phyloP scores from a whole-genome alignment of 257 asterid genomes.

The Solanum arcanum region DNA sequence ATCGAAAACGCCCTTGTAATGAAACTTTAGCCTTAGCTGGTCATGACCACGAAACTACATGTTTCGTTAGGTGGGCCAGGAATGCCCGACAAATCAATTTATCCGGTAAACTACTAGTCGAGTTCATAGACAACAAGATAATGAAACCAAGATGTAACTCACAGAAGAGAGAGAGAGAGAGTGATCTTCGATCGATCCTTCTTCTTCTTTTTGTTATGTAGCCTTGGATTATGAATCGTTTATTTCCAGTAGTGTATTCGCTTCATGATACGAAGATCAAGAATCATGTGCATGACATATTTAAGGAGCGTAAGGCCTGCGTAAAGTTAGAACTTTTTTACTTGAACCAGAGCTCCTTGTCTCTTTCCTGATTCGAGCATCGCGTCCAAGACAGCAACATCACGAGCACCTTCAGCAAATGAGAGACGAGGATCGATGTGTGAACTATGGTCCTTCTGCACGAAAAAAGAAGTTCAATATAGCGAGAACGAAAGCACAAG shows the following conservation, averaged over 20 bases:
- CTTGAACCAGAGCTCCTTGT: constrained; percentile 54
- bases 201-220: background rate
- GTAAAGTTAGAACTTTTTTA: constrained; percentile 35
- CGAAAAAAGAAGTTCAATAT: background rate
- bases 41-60: background rate
- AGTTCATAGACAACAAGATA: background rate
- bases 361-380: constrained; percentile 83
- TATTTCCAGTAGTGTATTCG: background rate
- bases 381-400: constrained; percentile 78
- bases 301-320: background rate
- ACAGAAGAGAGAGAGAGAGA: background rate
- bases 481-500: background rate
- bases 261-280: background rate
- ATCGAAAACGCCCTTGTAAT: background rate
- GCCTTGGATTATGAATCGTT: background rate
- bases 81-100: background rate
- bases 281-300: background rate
- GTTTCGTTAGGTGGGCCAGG: background rate
- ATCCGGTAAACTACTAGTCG: background rate
- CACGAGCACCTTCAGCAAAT: constrained; percentile 70
- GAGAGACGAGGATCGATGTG: constrained; percentile 61
- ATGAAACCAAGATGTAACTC: background rate
- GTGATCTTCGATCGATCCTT: background rate
- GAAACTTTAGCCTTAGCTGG: background rate
- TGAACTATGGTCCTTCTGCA: constrained; percentile 43